These are phyloP conservation scores for Fistulinella prunicolor DNA, from an alignment of 768 basidiomycete species.

Conservation along the genomic window DNA sequence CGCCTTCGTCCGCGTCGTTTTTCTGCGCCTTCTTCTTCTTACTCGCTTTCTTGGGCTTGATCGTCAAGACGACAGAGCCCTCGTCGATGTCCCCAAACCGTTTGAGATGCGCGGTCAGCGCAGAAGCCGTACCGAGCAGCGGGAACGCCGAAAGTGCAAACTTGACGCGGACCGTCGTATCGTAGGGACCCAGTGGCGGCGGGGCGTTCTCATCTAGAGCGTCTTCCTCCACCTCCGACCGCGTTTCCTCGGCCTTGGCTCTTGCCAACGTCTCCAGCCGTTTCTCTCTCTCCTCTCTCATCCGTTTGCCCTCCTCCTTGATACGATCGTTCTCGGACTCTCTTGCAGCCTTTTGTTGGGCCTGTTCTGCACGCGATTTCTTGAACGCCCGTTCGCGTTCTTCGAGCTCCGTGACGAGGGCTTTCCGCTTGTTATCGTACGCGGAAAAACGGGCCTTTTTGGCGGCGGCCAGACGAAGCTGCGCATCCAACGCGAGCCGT, in stretches of 20 bases:
- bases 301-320: conserved; percentile 66
- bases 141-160: conserved; percentile 57
- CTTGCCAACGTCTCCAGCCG: conserved; percentile 41
- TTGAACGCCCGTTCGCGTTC: conserved; percentile 75
- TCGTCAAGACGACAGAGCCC: conserved; percentile 62
- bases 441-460: conserved; percentile 65
- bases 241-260: too few relatives aligned
- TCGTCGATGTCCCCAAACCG: conserved; percentile 64
- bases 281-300: conserved; percentile 66
- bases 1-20: conserved; percentile 32
- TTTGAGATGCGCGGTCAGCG: conserved; percentile 41
- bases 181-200: conserved; percentile 60
- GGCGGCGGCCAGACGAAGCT: conserved; percentile 67
- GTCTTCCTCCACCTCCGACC: conserved; percentile 30
- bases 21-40: conserved; percentile 37
- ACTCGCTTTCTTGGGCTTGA: conserved; percentile 50
- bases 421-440: conserved; percentile 72
- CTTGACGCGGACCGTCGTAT: conserved; percentile 75
- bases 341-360: conserved; percentile 50
- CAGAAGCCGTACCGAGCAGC: conserved; percentile 17
- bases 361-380: conserved; percentile 61
- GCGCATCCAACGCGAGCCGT: conserved; percentile 76
- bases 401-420: conserved; percentile 73
- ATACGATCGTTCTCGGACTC: conserved; percentile 67
- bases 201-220: conserved; percentile 46